Percentiles rank a stretch among this genome's conserved stretches.
Conservation (phyloP, 768 basidiomycete genomes). For the Rhizopogon roseolus region DNA sequence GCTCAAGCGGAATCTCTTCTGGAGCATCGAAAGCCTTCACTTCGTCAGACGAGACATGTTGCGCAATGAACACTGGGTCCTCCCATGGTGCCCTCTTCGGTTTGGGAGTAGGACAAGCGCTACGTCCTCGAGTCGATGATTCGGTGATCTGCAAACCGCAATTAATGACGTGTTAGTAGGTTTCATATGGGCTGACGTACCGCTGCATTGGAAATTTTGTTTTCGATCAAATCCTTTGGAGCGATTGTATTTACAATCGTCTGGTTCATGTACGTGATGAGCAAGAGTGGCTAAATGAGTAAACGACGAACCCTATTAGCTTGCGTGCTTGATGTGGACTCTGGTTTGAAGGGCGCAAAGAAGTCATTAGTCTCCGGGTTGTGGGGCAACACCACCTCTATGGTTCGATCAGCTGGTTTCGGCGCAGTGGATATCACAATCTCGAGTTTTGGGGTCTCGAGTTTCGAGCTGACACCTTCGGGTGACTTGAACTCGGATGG, state of each 20-base stretch:
- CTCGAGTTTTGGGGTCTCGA: not conserved
- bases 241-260: not conserved
- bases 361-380: not conserved
- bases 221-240: not conserved
- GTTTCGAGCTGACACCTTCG: not conserved
- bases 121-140: slow-evolving; percentile 4
- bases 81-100: slow-evolving; percentile 28
- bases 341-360: not conserved
- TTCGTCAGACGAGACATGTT: not conserved
- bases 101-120: slow-evolving; percentile 8
- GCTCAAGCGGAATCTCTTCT: not conserved
- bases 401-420: not conserved
- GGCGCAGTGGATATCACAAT: not conserved
- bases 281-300: not conserved
- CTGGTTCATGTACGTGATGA: not conserved
- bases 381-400: not conserved
- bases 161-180: not conserved
- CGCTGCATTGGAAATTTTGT: not conserved
- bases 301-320: not conserved
- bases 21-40: not conserved
- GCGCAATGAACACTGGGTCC: slow-evolving; percentile 12
- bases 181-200: not conserved
- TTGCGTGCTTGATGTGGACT: not conserved
- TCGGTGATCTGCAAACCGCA: not conserved
- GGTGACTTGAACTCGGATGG: not conserved